Evolutionary conservation across 345 rosid genomes (phyloP), one percentile per base, ranked within the genome.

Genomic region (Salix udensis): DNA sequence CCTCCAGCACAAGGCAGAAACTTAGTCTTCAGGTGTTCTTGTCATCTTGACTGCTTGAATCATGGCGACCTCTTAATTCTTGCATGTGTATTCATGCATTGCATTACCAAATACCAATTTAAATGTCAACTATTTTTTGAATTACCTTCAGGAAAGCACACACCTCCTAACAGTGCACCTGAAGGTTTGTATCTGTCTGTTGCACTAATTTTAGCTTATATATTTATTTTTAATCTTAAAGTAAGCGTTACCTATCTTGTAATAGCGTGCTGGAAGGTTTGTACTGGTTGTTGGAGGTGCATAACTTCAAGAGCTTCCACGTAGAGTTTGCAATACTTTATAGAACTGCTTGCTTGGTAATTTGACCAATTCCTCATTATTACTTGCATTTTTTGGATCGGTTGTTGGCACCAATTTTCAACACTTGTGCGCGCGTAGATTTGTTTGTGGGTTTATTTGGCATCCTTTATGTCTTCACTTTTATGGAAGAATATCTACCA

Each of bases 11-110:
- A 15, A 62, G 30, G 58, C 77, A 81, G 42, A 88, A 83, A 83
- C 90, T 76, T 37, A 82, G 76, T 37, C 61, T 82, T 78, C 87
- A 86, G 97, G 98, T 94, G 81, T 31, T 31, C 16, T 24, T 70
- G 19, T 65, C 10, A 40, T 73, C 77, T 82, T 68, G 26, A 73
- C 62, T 65, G 19, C 30, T 8, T 64, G 60, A 44, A 62, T 61
- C 14, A 21, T 36, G 50, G 50, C 50, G 5, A 46, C 50, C 50
- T 10, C 26, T 42, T 8, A 5, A 65, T 28, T 58, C 15, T 23
- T 58, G 19, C 65, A 50, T 70, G 23, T 4, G 18, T 14, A 16
- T 71, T 55, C 31, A 42, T 44, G 69, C 31, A 18, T 34, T 23
- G 58, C 58, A 37, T 3, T 2, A 65, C 21, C 14, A 15, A 14